Percentiles rank a stretch among this genome's conserved stretches.
Conservation (phyloP, 192 early-diverging fungal species). For the Lobosporangium transversale region DNA sequence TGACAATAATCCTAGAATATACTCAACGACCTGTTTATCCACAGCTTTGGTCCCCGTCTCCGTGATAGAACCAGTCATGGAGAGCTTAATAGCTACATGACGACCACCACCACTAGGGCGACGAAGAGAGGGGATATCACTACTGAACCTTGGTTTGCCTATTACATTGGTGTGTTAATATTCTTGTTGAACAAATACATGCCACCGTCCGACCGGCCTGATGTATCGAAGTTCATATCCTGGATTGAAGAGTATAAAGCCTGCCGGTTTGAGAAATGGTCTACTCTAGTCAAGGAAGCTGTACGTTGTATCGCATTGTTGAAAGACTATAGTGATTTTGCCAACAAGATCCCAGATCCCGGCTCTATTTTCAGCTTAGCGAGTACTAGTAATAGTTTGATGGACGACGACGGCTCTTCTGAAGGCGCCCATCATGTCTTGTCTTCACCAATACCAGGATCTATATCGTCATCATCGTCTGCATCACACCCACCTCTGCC, state of each 20-base stretch:
- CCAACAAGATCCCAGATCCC: too few species aligned
- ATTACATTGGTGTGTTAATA: conserved; percentile 15
- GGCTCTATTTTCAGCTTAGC: too few species aligned
- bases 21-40: conserved; percentile 28
- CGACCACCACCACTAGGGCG: too few species aligned
- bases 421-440: too few species aligned
- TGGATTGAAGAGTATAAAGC: conserved; percentile 10
- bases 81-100: conserved; percentile 23
- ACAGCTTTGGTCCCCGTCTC: conserved; percentile 17
- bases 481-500: too few species aligned
- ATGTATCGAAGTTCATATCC: background rate
- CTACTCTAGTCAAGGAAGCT: conserved; percentile 12
- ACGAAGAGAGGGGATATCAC: too few species aligned
- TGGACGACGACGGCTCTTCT: too few species aligned
- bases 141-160: conserved; percentile 24
- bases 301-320: conserved; percentile 1
- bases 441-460: too few species aligned
- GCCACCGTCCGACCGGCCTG: too few species aligned
- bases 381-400: too few species aligned
- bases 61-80: conserved; percentile 47
- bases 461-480: too few species aligned
- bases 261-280: conserved; percentile 31
- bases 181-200: conserved; percentile 10
- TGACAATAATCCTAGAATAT: conserved; percentile 40
- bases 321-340: background rate